Evolutionary conservation across 1,284 basidiomycete genomes (phyloP), one percentile per base, ranked within the genome.

Genomic region (Hypsizygus ulmarius): DNA sequence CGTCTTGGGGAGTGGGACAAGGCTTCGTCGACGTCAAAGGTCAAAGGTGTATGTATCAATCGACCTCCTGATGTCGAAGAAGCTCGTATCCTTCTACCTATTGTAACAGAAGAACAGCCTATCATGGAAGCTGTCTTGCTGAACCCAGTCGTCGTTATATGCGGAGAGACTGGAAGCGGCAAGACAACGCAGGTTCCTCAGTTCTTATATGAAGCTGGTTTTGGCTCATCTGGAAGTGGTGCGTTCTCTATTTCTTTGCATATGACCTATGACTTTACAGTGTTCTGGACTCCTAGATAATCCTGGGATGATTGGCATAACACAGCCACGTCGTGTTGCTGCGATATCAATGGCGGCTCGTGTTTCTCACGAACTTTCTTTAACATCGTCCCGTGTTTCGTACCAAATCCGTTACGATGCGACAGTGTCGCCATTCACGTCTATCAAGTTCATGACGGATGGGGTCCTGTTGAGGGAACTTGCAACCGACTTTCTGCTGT

Each of bases 371-470:
- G 97, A 99, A 67, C 74, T 99, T 8, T 87, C 86, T 3, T 71
- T 98, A 7, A 77, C 86, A 0, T 80, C 89, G 0, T 85, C 87
- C 1, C 74, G 80, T 15, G 91, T 99, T 2, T 95, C 96, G 0
- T 93, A 99, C 67, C 95, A 98, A 68, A 97, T 99, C 54, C 89
- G 97, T 49, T 99, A 99, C 65, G 96, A 97, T 54, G 90, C 92
- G 0, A 97, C 93, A 0, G 88, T 93, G 0, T 92, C 92, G 2
- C 77, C 91, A 0, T 77, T 84, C 18, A 99, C 97, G 0, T 84
- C 84, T 5, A 93, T 99, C 74, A 98, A 99, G 68, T 99, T 99
- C 75, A 99, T 99, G 96, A 99, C 97, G 1, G 97, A 99, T 61
- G 97, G 97, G 74, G 93, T 99, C 11, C 72, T 99, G 18, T 74